Percentiles rank a stretch among this genome's conserved stretches.
phyloP scores from a whole-genome alignment of 2,329 filamentous ascomycete species.

The Elsinoe perseae region DNA sequence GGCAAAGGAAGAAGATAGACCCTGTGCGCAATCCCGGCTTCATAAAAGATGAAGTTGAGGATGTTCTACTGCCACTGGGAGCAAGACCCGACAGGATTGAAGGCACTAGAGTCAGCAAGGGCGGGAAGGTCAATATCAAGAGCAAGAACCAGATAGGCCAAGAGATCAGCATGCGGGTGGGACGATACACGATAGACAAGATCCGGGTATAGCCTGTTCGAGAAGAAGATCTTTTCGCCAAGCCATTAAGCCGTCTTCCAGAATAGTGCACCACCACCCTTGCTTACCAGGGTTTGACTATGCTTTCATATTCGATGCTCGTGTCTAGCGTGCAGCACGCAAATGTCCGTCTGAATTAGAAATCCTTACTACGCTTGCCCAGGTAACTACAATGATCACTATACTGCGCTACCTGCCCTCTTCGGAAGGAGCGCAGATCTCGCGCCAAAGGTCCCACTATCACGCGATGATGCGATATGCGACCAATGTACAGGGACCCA shows the following conservation, averaged over 20 bases:
- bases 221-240: not conserved
- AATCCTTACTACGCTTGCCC: not conserved
- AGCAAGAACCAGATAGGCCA: conserved; percentile 67
- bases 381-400: not conserved
- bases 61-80: conserved; percentile 60
- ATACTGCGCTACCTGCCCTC: conserved; percentile 4
- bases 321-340: not conserved
- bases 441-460: conserved; percentile 4
- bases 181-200: conserved; percentile 74
- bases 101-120: conserved; percentile 50
- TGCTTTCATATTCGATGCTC: not conserved
- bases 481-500: not conserved
- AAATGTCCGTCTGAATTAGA: not conserved
- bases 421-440: conserved; percentile 12
- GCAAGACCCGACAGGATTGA: conserved; percentile 28
- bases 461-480: conserved; percentile 10
- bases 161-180: conserved; percentile 69
- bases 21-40: conserved; percentile 38
- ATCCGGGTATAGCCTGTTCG: conserved; percentile 37
- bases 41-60: conserved; percentile 35
- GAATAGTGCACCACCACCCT: not conserved
- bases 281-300: not conserved
- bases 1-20: conserved; percentile 28
- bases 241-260: not conserved
- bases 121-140: conserved; percentile 62